A percentile compares a stretch with the other conserved stretches of the same genome.
These are phyloP conservation scores for Excoecaria cochinchinensis DNA, from an alignment of 345 rosid genomes.

Conservation along the genomic window DNA sequence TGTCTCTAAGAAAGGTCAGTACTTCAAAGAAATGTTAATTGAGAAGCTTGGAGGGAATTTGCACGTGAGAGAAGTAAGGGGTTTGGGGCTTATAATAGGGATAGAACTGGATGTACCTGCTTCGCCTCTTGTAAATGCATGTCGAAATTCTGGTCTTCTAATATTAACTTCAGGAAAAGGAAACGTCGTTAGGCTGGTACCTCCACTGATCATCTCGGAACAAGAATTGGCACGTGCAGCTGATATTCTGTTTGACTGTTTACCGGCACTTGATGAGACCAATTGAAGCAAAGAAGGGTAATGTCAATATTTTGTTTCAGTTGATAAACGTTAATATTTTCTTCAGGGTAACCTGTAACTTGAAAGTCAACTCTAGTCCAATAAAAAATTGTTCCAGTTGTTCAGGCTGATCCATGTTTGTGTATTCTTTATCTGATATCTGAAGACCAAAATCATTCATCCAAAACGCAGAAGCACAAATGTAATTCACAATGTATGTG, in stretches of 20 bases:
- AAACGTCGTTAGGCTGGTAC: constrained; percentile 78
- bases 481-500: too few relatives aligned
- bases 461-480: too few relatives aligned
- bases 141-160: constrained; percentile 67
- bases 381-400: background rate
- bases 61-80: constrained; percentile 83
- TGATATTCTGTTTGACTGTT: constrained; percentile 39
- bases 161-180: constrained; percentile 84
- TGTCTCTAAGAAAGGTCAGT: constrained; percentile 59
- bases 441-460: background rate
- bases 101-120: constrained; percentile 73
- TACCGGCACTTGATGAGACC: constrained; percentile 20
- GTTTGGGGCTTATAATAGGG: constrained; percentile 76
- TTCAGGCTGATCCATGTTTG: background rate
- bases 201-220: constrained; percentile 78
- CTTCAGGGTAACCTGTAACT: background rate
- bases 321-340: background rate
- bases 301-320: background rate
- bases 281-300: background rate
- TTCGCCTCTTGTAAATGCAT: constrained; percentile 64
- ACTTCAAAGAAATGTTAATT: constrained; percentile 54
- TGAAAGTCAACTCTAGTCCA: background rate
- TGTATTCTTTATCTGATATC: background rate
- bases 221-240: constrained; percentile 66
- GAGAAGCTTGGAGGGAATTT: constrained; percentile 61